Percentiles rank a stretch among this genome's conserved stretches.
Evolutionary conservation across 2,329 filamentous ascomycete genomes (phyloP).

Genomic region (Pseudogymnoascus sp.): DNA sequence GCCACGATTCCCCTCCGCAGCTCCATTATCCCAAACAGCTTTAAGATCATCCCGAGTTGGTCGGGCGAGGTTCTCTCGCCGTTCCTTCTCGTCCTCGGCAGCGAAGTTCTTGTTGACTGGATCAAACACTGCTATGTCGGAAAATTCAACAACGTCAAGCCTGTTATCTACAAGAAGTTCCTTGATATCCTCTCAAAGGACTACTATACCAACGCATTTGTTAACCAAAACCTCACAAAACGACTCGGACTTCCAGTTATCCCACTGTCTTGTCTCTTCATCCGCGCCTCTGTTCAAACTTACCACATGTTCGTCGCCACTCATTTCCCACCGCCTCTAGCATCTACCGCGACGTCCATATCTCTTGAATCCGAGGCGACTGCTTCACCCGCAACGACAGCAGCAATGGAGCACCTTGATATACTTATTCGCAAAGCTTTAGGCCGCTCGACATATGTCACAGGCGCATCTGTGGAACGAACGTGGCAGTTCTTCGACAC

Average conservation of each 20-base stretch:
- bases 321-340: conserved; percentile 66
- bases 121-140: conserved; percentile 96
- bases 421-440: conserved; percentile 67
- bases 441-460: conserved; percentile 61
- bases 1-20: conserved; percentile 54
- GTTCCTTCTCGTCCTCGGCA: conserved; percentile 87
- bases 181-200: conserved; percentile 93
- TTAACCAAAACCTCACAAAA: conserved; percentile 80
- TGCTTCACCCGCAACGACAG: conserved; percentile 65
- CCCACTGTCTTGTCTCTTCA: conserved; percentile 88
- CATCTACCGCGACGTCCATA: conserved; percentile 57
- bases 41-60: conserved; percentile 80
- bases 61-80: conserved; percentile 85
- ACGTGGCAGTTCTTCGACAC: conserved; percentile 32
- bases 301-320: conserved; percentile 97
- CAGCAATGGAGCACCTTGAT: conserved; percentile 72
- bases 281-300: conserved; percentile 87
- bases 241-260: conserved; percentile 86
- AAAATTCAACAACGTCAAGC: conserved; percentile 97
- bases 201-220: conserved; percentile 94
- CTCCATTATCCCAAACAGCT: conserved; percentile 80
- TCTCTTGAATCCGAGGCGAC: conserved; percentile 50
- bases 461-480: conserved; percentile 25
- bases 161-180: conserved; percentile 78
- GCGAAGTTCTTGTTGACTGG: conserved; percentile 94